These are phyloP conservation scores for Saccharomycopsis sp. DNA, from an alignment of 805 yeast genomes.

Conservation along the genomic window DNA sequence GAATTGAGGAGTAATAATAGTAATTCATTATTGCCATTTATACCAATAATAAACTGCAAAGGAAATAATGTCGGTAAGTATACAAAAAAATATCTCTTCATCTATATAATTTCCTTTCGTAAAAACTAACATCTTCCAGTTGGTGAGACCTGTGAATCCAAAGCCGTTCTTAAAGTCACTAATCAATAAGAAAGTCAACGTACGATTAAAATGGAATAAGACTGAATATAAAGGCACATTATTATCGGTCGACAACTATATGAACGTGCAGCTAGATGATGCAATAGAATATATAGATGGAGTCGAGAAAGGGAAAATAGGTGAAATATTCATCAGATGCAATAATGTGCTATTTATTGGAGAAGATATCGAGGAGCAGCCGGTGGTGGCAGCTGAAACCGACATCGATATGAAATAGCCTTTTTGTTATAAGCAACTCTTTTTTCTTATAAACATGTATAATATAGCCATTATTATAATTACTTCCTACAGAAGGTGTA, in stretches of 20 bases:
- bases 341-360: slow-evolving; percentile 81
- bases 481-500: background rate
- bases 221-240: slow-evolving; percentile 82
- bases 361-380: slow-evolving; percentile 25
- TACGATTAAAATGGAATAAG: slow-evolving; percentile 83
- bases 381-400: background rate
- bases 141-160: slow-evolving; percentile 67
- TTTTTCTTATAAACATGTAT: background rate
- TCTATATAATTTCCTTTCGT: background rate
- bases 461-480: background rate
- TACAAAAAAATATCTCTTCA: background rate
- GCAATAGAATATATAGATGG: slow-evolving; percentile 48
- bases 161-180: slow-evolving; percentile 82
- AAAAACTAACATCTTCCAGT: background rate
- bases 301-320: slow-evolving; percentile 46
- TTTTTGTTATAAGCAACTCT: background rate
- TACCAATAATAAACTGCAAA: too few relatives aligned
- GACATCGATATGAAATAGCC: background rate
- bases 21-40: too few relatives aligned
- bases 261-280: slow-evolving; percentile 74
- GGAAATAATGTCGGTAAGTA: background rate
- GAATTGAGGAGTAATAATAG: too few relatives aligned
- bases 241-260: slow-evolving; percentile 80
- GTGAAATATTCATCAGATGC: slow-evolving; percentile 83
- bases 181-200: slow-evolving; percentile 61